Conservation (phyloP, 148 eudicot genomes). For the Nepenthes gracilis region DNA sequence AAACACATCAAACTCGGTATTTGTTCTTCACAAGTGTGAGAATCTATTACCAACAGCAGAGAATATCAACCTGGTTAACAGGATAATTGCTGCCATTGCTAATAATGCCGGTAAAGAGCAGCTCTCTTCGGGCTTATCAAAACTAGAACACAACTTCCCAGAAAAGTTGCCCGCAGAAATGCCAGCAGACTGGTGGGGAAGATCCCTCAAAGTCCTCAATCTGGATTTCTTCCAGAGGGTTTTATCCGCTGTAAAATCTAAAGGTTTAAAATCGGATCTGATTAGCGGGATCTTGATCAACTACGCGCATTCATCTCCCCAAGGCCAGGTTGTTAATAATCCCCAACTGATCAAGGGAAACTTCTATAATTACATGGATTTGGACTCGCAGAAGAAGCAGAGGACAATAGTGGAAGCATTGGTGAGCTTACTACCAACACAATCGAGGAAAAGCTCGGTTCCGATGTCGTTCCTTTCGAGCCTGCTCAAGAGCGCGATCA, state of each 20-base stretch:
- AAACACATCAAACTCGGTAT: conserved; percentile 60
- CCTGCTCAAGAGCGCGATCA: conserved; percentile 59
- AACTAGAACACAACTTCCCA: conserved; percentile 52
- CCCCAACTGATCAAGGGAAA: neutral
- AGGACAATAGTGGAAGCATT: conserved; percentile 27
- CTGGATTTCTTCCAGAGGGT: conserved; percentile 87
- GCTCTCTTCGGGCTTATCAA: conserved; percentile 63
- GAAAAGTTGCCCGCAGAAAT: conserved; percentile 39
- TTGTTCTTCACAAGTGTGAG: conserved; percentile 70
- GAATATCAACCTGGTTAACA: conserved; percentile 49
- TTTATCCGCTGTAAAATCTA: conserved; percentile 57
- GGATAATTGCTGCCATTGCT: conserved; percentile 54
- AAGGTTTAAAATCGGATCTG: conserved; percentile 78
- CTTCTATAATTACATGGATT: conserved; percentile 8
- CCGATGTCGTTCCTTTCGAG: conserved; percentile 95
- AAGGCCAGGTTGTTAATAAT: conserved; percentile 37
- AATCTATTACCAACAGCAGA: conserved; percentile 65
- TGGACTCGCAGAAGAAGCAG: conserved; percentile 22
- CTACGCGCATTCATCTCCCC: conserved; percentile 75
- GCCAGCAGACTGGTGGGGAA: conserved; percentile 92
- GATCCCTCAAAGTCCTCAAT: conserved; percentile 47
- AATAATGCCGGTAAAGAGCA: conserved; percentile 87
- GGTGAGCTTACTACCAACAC: conserved; percentile 45
- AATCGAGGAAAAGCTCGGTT: conserved; percentile 70
- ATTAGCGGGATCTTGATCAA: conserved; percentile 70